A percentile compares a stretch with the other conserved stretches of the same genome.
phyloP scores from a whole-genome alignment of 2,329 filamentous ascomycete genomes.

The Aspergillus sp. region DNA sequence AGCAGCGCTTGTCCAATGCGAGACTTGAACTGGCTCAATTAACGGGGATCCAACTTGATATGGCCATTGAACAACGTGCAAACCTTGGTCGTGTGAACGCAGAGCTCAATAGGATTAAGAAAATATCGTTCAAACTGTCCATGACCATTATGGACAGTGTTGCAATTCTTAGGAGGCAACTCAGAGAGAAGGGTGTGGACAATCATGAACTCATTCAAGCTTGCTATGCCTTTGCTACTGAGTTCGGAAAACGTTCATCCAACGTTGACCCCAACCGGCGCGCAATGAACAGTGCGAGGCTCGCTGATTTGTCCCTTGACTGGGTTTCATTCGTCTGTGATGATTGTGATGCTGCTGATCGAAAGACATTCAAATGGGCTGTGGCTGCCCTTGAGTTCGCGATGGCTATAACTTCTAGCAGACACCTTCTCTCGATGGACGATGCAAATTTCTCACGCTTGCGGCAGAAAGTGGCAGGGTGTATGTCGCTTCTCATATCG shows the following conservation, averaged over 20 bases:
- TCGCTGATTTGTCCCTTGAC: slow-evolving; percentile 88
- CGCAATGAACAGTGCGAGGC: slow-evolving; percentile 94
- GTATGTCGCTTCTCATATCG: slow-evolving; percentile 95
- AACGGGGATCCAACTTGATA: slow-evolving; percentile 81
- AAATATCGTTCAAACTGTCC: slow-evolving; percentile 91
- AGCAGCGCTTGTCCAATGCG: slow-evolving; percentile 74
- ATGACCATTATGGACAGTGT: slow-evolving; percentile 99
- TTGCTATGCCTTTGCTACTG: slow-evolving; percentile 97
- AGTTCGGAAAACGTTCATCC: slow-evolving; percentile 92
- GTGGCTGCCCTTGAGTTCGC: slow-evolving; percentile 93
- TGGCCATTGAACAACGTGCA: slow-evolving; percentile 87
- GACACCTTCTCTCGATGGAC: slow-evolving; percentile 86
- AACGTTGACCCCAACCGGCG: slow-evolving; percentile 93
- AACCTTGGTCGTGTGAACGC: slow-evolving; percentile 90
- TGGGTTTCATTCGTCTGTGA: slow-evolving; percentile 99
- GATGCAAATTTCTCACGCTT: slow-evolving; percentile 83
- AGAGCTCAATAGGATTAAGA: slow-evolving; percentile 89
- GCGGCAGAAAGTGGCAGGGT: slow-evolving; percentile 86
- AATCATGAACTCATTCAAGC: slow-evolving; percentile 97
- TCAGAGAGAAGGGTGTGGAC: slow-evolving; percentile 65
- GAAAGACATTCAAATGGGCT: slow-evolving; percentile 96
- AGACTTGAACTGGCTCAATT: slow-evolving; percentile 72
- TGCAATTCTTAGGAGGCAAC: slow-evolving; percentile 85
- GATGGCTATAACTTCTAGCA: slow-evolving; percentile 93
- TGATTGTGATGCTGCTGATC: slow-evolving; percentile 89